phyloP scores from a whole-genome alignment of 352 stramenopile species.

The Phytophthora nicotianae region DNA sequence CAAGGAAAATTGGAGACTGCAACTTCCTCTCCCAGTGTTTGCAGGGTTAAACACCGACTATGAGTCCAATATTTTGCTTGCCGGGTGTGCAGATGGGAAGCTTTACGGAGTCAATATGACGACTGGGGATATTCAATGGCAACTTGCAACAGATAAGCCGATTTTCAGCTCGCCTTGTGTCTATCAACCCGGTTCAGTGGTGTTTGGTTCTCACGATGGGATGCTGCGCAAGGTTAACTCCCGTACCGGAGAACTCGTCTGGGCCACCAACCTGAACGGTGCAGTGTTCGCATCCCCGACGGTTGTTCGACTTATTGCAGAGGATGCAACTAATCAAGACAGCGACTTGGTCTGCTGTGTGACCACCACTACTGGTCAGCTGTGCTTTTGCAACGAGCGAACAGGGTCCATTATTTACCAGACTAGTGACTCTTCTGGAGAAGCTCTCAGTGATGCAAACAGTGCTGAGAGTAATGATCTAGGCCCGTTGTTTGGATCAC shows the following conservation, averaged over 20 bases:
- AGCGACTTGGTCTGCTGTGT: constrained; percentile 42
- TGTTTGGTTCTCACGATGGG: constrained; percentile 67
- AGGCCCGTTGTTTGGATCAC: constrained; percentile 62
- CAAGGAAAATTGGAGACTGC: constrained; percentile 25
- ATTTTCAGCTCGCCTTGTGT: constrained; percentile 68
- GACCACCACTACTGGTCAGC: constrained; percentile 41
- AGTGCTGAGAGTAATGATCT: constrained; percentile 14
- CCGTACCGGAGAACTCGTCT: constrained; percentile 37
- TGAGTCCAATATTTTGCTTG: constrained; percentile 29
- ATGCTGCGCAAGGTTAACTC: constrained; percentile 45
- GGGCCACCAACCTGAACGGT: constrained; percentile 33
- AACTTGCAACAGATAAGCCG: constrained; percentile 45
- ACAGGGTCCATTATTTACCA: constrained; percentile 41
- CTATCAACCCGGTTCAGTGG: constrained; percentile 22
- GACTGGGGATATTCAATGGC: constrained; percentile 40
- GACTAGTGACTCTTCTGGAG: constrained; percentile 14
- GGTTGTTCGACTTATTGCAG: constrained; percentile 26
- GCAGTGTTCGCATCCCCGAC: constrained; percentile 56
- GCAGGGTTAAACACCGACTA: constrained; percentile 43
- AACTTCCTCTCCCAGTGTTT: constrained; percentile 61
- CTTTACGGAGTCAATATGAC: constrained; percentile 45
- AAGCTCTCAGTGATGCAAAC: neutral
- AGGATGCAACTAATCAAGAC: neutral
- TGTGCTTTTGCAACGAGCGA: constrained; percentile 51
- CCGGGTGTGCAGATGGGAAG: constrained; percentile 54